phyloP scores from a whole-genome alignment of 441 rosid species.

The Corymbia citriodora region DNA sequence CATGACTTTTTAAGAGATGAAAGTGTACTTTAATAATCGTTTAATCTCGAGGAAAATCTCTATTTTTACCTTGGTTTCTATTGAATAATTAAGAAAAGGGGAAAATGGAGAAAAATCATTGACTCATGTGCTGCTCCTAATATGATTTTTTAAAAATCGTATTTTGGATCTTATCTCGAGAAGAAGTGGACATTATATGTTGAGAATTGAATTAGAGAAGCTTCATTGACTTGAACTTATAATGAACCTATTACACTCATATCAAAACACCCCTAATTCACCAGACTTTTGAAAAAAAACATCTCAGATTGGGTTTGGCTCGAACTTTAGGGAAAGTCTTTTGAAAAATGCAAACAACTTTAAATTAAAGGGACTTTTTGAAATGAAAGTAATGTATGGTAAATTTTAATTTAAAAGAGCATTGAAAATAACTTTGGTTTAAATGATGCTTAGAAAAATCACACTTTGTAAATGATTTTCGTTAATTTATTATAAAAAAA shows the following conservation, averaged over 20 bases:
- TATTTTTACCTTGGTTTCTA: neutral
- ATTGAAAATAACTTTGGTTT: neutral
- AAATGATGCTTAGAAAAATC: neutral
- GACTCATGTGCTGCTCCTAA: neutral
- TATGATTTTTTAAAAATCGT: neutral
- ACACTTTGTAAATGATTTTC: neutral
- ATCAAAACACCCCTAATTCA: neutral
- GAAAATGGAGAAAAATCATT: neutral
- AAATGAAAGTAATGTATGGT: neutral
- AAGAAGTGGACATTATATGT: neutral
- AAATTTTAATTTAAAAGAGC: neutral
- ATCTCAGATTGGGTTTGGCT: neutral
- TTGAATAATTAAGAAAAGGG: neutral
- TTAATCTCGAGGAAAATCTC: neutral
- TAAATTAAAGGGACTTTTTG: accelerated
- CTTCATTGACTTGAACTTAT: neutral
- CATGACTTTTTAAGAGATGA: neutral
- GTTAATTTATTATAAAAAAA: neutral
- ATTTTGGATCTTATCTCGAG: neutral
- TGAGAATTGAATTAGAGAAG: neutral
- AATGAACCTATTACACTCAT: neutral
- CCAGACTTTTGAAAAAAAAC: too few species aligned
- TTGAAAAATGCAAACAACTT: neutral
- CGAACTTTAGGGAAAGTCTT: neutral
- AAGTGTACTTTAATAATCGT: neutral